phyloP scores from a whole-genome alignment of 495 filamentous ascomycete genomes.

The Aspergillus leporis region DNA sequence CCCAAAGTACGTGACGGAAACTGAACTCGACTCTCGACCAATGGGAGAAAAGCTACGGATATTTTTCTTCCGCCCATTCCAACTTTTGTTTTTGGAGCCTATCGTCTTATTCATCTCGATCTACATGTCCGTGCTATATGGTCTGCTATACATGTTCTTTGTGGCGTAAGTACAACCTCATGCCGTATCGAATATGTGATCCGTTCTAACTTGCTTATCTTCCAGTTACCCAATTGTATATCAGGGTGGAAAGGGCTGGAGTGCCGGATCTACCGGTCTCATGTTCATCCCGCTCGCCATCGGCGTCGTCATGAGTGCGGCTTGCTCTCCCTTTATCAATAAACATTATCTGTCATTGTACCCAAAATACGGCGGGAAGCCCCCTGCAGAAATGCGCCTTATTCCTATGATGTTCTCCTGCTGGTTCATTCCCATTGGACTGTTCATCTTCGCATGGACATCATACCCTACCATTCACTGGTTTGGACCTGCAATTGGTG shows the following conservation, averaged over 20 bases:
- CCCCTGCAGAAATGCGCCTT: constrained; percentile 72
- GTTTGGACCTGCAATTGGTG: constrained; percentile 71
- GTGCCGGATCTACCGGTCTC: constrained; percentile 68
- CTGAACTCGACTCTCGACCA: constrained; percentile 69
- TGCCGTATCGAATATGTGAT: not conserved
- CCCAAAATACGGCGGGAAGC: constrained; percentile 60
- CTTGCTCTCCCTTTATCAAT: constrained; percentile 71
- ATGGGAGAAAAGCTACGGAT: constrained; percentile 61
- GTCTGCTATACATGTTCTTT: constrained; percentile 83
- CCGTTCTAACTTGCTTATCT: constrained; percentile 14
- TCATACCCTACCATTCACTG: constrained; percentile 65
- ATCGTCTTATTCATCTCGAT: constrained; percentile 77
- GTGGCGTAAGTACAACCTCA: constrained; percentile 45
- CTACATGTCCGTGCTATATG: constrained; percentile 80
- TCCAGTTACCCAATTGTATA: constrained; percentile 75
- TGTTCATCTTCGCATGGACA: constrained; percentile 86
- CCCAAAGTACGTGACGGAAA: constrained; percentile 64
- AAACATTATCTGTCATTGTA: constrained; percentile 69
- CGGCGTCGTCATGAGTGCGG: constrained; percentile 64
- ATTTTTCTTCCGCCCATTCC: constrained; percentile 74
- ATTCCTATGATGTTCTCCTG: constrained; percentile 85
- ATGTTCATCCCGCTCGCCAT: constrained; percentile 80
- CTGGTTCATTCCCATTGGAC: constrained; percentile 74
- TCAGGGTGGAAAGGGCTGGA: constrained; percentile 70
- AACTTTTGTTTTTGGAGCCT: constrained; percentile 74